Evolutionary conservation across 2,329 filamentous ascomycete species (phyloP).

Genomic region (Fusarium liriodendri): DNA sequence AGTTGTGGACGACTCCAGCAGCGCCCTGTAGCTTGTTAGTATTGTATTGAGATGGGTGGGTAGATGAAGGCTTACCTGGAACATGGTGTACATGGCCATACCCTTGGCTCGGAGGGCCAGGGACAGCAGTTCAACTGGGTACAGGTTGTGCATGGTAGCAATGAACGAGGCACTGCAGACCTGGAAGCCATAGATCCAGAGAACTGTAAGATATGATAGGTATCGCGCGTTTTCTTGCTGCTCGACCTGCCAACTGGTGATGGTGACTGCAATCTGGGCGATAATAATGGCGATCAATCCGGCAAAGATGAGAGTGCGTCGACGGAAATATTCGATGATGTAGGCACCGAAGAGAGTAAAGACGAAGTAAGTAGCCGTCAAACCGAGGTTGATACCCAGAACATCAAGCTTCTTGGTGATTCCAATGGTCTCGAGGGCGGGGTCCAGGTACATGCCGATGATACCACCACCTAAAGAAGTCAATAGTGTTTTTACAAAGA

Average conservation of each 20-base stretch:
- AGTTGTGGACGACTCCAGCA: slow-evolving; percentile 36
- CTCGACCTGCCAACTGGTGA: slow-evolving; percentile 34
- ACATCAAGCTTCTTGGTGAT: slow-evolving; percentile 29
- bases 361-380: slow-evolving; percentile 37
- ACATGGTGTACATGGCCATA: slow-evolving; percentile 40
- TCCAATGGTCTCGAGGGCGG: slow-evolving; percentile 29
- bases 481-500: not conserved
- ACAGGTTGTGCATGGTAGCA: slow-evolving; percentile 41
- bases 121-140: slow-evolving; percentile 37
- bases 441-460: slow-evolving; percentile 33
- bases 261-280: slow-evolving; percentile 35
- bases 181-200: slow-evolving; percentile 39
- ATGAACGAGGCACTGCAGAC: slow-evolving; percentile 40
- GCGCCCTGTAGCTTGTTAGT: too few species aligned
- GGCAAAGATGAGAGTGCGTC: slow-evolving; percentile 34
- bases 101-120: slow-evolving; percentile 37
- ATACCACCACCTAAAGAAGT: slow-evolving; percentile 18
- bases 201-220: slow-evolving; percentile 22
- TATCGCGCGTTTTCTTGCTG: slow-evolving; percentile 3
- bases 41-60: too few species aligned
- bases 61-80: slow-evolving; percentile 9
- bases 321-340: slow-evolving; percentile 33
- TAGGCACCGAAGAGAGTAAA: slow-evolving; percentile 37
- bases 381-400: slow-evolving; percentile 34
- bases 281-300: slow-evolving; percentile 31